Conservation (phyloP, 441 rosid species). For the Populus trichocarpa region DNA sequence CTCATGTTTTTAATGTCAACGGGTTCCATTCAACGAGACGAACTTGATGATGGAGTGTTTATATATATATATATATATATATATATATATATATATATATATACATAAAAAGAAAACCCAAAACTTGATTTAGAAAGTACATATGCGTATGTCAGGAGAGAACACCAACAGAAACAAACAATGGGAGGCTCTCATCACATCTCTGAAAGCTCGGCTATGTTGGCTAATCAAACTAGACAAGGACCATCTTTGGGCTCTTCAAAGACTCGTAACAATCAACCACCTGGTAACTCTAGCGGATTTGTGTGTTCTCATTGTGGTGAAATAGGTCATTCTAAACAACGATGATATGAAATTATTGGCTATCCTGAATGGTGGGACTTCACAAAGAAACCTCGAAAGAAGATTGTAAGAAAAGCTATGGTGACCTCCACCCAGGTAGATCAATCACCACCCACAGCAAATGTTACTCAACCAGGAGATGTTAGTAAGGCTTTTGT, state of each 20-base stretch:
- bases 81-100: no score
- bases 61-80: no score
- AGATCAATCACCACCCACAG: neutral
- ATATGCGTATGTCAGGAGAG: conserved; percentile 5
- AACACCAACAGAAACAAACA: conserved; percentile 1
- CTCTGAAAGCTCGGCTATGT: neutral
- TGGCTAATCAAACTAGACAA: neutral
- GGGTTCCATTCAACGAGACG: no score
- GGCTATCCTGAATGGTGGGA: conserved; percentile 6
- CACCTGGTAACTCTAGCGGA: neutral
- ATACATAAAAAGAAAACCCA: neutral
- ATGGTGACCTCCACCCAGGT: neutral
- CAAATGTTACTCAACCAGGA: neutral
- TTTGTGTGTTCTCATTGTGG: neutral
- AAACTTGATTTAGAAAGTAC: conserved; percentile 2
- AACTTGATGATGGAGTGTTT: no score
- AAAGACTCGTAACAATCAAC: neutral
- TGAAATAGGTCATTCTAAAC: neutral
- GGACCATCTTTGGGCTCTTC: neutral
- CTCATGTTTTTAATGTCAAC: no score
- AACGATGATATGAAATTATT: neutral
- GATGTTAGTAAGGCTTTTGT: neutral
- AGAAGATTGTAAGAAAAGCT: neutral
- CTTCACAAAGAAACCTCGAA: neutral
- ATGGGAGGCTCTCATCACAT: neutral